Evolutionary conservation across 2,329 filamentous ascomycete species (phyloP).

Genomic region (Sporothrix protearum): DNA sequence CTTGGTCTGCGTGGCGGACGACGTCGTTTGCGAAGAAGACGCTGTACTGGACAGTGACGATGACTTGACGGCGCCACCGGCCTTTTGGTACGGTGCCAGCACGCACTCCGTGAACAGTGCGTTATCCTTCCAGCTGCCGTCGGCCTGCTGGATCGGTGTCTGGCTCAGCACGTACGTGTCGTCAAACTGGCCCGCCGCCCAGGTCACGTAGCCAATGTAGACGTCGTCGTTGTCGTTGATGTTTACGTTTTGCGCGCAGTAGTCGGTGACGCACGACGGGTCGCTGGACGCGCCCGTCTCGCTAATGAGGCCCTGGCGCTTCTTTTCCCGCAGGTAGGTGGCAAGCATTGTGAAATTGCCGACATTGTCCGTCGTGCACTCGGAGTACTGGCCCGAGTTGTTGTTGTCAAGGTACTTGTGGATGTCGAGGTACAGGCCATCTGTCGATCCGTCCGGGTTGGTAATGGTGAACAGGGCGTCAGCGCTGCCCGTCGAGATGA

Average conservation of each 20-base stretch:
- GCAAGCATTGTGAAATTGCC: slow-evolving; percentile 36
- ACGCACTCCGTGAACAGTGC: slow-evolving; percentile 27
- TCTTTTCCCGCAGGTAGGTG: slow-evolving; percentile 36
- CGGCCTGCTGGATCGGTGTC: slow-evolving; percentile 29
- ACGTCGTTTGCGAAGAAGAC: not conserved
- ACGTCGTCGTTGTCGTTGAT: slow-evolving; percentile 37
- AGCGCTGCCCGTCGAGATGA: slow-evolving; percentile 49
- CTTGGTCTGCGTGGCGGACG: not conserved
- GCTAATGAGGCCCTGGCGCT: slow-evolving; percentile 36
- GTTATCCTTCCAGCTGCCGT: slow-evolving; percentile 27
- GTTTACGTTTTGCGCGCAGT: slow-evolving; percentile 36
- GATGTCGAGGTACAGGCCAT: slow-evolving; percentile 56
- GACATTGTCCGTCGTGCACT: slow-evolving; percentile 51
- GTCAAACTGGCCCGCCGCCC: slow-evolving; percentile 34
- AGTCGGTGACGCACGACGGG: slow-evolving; percentile 34
- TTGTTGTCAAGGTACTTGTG: slow-evolving; percentile 60
- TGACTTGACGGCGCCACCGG: not conserved
- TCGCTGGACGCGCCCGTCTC: slow-evolving; percentile 41
- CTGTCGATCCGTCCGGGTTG: slow-evolving; percentile 57
- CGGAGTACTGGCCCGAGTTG: slow-evolving; percentile 50
- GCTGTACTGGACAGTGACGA: not conserved
- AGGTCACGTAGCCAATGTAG: slow-evolving; percentile 33
- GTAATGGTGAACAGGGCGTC: slow-evolving; percentile 51
- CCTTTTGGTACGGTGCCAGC: slow-evolving; percentile 24
- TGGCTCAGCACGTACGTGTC: slow-evolving; percentile 32